Conservation (phyloP, 129 eudicot species). For the Pittosporum tobira region DNA sequence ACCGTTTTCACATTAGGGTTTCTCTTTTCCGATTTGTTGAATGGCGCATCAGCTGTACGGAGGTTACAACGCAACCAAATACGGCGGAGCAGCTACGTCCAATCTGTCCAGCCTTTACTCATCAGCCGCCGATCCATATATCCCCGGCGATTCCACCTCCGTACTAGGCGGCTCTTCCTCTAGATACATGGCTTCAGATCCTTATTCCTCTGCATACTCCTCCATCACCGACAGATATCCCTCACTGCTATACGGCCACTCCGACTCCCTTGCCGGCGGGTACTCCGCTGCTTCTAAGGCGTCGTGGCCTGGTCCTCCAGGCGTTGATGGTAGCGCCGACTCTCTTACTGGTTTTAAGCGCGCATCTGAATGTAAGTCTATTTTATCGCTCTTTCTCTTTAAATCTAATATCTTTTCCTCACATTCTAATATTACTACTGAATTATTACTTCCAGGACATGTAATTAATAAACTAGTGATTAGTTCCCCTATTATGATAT, state of each 20-base stretch:
- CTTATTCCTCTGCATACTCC: conserved; percentile 23
- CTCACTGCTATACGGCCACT: conserved; percentile 30
- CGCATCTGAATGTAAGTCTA: conserved; percentile 50
- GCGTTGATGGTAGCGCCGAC: conserved; percentile 39
- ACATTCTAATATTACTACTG: too few species aligned
- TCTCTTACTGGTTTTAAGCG: conserved; percentile 47
- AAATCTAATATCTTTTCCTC: too few species aligned
- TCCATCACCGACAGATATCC: conserved; percentile 22
- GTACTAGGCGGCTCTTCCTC: conserved; percentile 26
- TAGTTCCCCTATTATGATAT: too few species aligned
- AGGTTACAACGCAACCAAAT: conserved; percentile 28
- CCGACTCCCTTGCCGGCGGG: conserved; percentile 14
- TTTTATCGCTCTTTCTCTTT: too few species aligned
- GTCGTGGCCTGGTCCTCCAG: conserved; percentile 51
- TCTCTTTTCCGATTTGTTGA: background rate
- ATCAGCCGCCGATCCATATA: conserved; percentile 34
- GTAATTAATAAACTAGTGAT: too few species aligned
- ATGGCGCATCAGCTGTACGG: conserved; percentile 56
- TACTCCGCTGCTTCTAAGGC: conserved; percentile 18
- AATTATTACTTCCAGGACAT: too few species aligned
- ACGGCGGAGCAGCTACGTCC: conserved; percentile 28
- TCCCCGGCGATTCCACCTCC: conserved; percentile 33
- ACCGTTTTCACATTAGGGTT: conserved; percentile 29
- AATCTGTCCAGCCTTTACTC: conserved; percentile 29
- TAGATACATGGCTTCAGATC: conserved; percentile 29